Base-by-base conservation (phyloP, 2,329 filamentous ascomycete genomes). In the Botryotinia calthae region DNA sequence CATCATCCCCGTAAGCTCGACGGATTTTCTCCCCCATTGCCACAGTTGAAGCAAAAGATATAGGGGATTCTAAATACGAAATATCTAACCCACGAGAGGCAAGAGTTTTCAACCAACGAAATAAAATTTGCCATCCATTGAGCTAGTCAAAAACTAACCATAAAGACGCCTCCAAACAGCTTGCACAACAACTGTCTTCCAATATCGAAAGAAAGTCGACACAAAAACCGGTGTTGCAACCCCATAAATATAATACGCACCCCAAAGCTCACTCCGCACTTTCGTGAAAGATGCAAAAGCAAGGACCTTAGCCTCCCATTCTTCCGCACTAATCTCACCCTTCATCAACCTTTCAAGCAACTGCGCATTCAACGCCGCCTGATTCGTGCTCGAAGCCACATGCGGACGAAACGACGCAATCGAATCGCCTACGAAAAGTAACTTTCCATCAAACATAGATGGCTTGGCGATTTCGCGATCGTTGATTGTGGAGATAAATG, bases 341-440 rank as follows among this genome's bases (percentile, higher is more conserved):
- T 64, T 40, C 67, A 75, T 31, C 7, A 74, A 20, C n/a, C 10
- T 64, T 51, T 67, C 73, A 1, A 75, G 12, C 1, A 71, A 25
- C 16, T 68, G 42, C 2, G 65, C 70, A 72, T 73, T 2, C 6
- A 75, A 37, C 1, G 70, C 73, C 20, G 72, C 72, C 34, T 74
- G 74, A 58, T 72, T 67, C 0, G 71, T 73, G 14, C 74, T 74
- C 10, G 56, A 37, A 10, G 65, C 74, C 6, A 71, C 51, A 51
- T 74, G 66, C 10, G 73, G 73, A 9, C 74, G 56, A 58, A 74
- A 70, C 1, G 48, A 42, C 7, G 54, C 42, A 14, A 75, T 12
- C 10, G 74, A 58, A 63, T 76, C 71, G 2, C 71, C 75, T 1
- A 76, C 73, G 1, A 74, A 69, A n/a, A 74, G 22, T 6, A 76